These are phyloP conservation scores for Penicillium sp. DNA, from an alignment of 2,329 filamentous ascomycete species.

Conservation along the genomic window DNA sequence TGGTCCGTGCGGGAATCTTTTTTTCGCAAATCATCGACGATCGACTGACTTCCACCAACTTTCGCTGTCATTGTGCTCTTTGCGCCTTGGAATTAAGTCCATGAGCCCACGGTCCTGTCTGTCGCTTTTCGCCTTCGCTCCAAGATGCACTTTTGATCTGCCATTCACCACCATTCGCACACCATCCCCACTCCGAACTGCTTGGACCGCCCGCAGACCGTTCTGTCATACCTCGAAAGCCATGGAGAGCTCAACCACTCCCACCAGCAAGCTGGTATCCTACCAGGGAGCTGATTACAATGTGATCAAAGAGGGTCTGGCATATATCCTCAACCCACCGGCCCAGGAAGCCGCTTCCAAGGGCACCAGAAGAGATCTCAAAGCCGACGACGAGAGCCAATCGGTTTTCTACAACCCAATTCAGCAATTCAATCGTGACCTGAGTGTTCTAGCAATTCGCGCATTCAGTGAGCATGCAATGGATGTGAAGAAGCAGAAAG, in stretches of 20 bases:
- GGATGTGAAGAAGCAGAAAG: slow-evolving; percentile 60
- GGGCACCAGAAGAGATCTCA: slow-evolving; percentile 51
- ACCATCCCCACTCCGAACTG: slow-evolving; percentile 10
- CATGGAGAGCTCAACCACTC: slow-evolving; percentile 31
- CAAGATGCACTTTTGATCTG: slow-evolving; percentile 23
- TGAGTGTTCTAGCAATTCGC: slow-evolving; percentile 91
- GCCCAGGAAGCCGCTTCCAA: slow-evolving; percentile 51
- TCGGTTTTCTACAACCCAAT: slow-evolving; percentile 98
- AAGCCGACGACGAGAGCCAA: slow-evolving; percentile 68
- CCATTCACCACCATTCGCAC: not conserved
- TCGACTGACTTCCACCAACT: not conserved
- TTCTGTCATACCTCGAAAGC: slow-evolving; percentile 20
- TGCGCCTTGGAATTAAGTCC: slow-evolving; percentile 11
- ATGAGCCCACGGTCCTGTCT: slow-evolving; percentile 23
- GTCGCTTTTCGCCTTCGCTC: slow-evolving; percentile 12
- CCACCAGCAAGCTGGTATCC: slow-evolving; percentile 38
- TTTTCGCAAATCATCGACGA: slow-evolving; percentile 17
- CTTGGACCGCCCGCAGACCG: slow-evolving; percentile 7
- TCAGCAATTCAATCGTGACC: slow-evolving; percentile 96
- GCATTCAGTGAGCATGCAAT: slow-evolving; percentile 76
- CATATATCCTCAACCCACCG: slow-evolving; percentile 69
- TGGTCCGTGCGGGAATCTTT: slow-evolving; percentile 32
- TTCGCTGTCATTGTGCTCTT: not conserved
- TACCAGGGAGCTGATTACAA: slow-evolving; percentile 62
- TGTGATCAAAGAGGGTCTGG: slow-evolving; percentile 70